phyloP scores from a whole-genome alignment of 345 rosid species.

The Zanthoxylum bungeanum region DNA sequence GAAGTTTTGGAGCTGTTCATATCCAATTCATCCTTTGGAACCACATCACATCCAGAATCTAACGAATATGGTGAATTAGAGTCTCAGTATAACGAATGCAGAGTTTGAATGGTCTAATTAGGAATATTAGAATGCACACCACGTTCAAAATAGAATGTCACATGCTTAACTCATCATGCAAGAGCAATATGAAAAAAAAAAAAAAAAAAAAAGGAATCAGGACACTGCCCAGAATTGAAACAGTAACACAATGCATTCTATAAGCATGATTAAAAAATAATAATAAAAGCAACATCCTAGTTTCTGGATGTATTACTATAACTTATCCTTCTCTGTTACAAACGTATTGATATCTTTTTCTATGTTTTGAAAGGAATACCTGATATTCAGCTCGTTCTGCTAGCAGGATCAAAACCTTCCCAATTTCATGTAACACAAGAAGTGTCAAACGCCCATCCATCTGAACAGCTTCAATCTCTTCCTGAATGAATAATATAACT shows the following conservation, averaged over 20 bases:
- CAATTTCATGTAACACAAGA: constrained; percentile 82
- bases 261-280: not conserved
- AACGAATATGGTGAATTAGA: not conserved
- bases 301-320: not conserved
- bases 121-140: not conserved
- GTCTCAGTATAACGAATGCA: not conserved
- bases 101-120: not conserved
- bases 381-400: constrained; percentile 92
- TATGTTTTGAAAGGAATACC: constrained; percentile 39
- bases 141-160: not conserved
- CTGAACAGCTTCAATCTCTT: constrained; percentile 92
- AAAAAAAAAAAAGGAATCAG: not conserved
- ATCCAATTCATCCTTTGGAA: not conserved
- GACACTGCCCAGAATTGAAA: not conserved
- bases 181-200: not conserved
- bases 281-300: not conserved
- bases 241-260: not conserved
- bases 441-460: constrained; percentile 87
- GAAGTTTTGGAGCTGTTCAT: not conserved
- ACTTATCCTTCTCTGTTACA: not conserved
- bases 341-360: not conserved
- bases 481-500: constrained; percentile 81
- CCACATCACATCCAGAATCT: not conserved
- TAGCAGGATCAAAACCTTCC: constrained; percentile 72
- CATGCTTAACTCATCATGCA: not conserved